These are phyloP conservation scores for Sugiyamaella valdiviana DNA, from an alignment of 805 yeast genomes.

Conservation along the genomic window DNA sequence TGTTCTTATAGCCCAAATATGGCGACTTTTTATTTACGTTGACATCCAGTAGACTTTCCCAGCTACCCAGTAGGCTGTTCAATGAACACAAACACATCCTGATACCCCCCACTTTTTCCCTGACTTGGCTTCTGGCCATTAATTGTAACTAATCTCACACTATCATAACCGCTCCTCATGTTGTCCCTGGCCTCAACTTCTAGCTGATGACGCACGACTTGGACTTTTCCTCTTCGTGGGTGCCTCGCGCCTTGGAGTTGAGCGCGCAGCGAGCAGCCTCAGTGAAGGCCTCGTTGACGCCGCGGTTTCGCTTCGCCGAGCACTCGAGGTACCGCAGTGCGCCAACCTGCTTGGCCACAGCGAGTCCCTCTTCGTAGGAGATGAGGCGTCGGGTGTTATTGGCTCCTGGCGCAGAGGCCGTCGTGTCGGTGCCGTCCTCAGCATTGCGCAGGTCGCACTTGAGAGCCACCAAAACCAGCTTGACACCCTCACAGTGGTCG, in stretches of 20 bases:
- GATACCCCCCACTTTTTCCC: no score
- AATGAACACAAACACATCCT: no score
- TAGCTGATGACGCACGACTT: conserved; percentile 23
- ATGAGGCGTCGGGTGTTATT: conserved; percentile 45
- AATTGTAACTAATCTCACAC: no score
- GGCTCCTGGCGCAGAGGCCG: conserved; percentile 27
- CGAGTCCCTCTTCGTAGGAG: conserved; percentile 87
- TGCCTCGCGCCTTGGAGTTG: conserved; percentile 77
- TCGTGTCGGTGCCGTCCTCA: conserved; percentile 26
- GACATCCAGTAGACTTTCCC: no score
- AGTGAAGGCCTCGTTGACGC: conserved; percentile 98
- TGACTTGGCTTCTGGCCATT: no score
- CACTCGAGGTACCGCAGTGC: conserved; percentile 94
- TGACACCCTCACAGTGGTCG: conserved; percentile 95
- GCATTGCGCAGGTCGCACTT: conserved; percentile 82
- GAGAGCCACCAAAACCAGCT: conserved; percentile 85
- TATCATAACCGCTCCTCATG: no score
- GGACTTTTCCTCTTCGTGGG: conserved; percentile 28
- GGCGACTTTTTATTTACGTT: no score
- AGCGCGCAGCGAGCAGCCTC: conserved; percentile 98
- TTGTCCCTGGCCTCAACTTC: not conserved
- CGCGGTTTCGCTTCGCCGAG: conserved; percentile 91
- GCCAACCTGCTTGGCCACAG: conserved; percentile 87
- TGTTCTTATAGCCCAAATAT: no score
- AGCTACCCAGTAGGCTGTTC: no score